Base-by-base conservation (phyloP, 805 yeast species). In the Kluyveromyces dobzhanskii region DNA sequence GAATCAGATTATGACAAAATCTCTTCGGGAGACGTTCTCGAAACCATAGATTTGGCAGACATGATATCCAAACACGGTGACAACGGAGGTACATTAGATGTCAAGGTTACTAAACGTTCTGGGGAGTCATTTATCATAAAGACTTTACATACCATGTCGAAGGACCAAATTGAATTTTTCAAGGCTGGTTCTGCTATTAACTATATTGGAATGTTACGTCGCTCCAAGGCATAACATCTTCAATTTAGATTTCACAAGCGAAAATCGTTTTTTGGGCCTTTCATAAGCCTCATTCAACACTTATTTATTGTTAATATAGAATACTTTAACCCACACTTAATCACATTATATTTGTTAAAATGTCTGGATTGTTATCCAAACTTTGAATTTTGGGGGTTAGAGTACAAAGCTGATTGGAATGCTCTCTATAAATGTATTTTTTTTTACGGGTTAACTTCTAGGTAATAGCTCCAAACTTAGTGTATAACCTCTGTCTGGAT, bases 111-210 rank as follows among this genome's bases (percentile, higher is more conserved):
- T 26, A 85, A 85, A 63, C 73, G 63, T 43, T 72, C 75, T 45
- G 97, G 97, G 10, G 75, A 78, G 39, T 54, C 70, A 23, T 80
- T 80, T 48, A 77, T 72, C 40, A 78, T 92, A 47, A 70, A 75
- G 49, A 76, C 92, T 53, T 87, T 80, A 64, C 98, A 92, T 65
- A 90, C 97, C 35, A 88, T 92, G 97, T 87, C 97, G 16, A 77
- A 76, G 60, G 98, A 92, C 64, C 98, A 92, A 70, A 71, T 92
- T 39, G 94, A 84, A 47, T 92, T 90, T 67, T 92, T 92, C 77
- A 87, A 80, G 62, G 96, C 97, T 28, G 98, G 98, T 39, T 84
- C 95, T 40, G 98, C 98, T 24, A 87, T 92, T 57, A 92, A 92
- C 65, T 77, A 76, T 65, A 92, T 92, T 58, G 90, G 94, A 49